A percentile compares a stretch with the other conserved stretches of the same genome.
These are phyloP conservation scores for Puccinia novopanici DNA, from an alignment of 1,284 basidiomycete species.

Conservation along the genomic window DNA sequence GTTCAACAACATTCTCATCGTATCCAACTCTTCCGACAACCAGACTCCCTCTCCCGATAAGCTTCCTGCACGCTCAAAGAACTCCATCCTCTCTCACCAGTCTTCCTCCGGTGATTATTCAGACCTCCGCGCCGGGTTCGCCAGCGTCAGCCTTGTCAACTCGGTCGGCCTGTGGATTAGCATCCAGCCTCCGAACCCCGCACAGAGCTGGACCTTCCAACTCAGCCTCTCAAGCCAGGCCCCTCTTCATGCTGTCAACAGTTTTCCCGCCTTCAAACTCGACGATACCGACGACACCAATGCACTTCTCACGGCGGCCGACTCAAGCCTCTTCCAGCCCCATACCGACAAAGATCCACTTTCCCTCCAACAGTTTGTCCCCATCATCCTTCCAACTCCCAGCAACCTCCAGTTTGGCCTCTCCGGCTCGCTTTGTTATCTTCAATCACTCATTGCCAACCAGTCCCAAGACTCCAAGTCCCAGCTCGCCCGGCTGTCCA, in stretches of 20 bases:
- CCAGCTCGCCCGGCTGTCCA: not conserved
- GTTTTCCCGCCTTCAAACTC: constrained; percentile 29
- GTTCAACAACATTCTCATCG: constrained; percentile 32
- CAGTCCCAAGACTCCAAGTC: not conserved
- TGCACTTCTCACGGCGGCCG: constrained; percentile 31
- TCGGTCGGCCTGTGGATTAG: constrained; percentile 27
- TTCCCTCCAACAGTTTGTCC: not conserved
- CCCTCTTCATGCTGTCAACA: not conserved
- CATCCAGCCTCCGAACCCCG: constrained; percentile 1
- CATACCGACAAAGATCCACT: not conserved
- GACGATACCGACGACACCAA: constrained; percentile 37
- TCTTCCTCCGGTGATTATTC: not conserved
- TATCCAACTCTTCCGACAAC: constrained; percentile 37
- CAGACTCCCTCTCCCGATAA: constrained; percentile 1
- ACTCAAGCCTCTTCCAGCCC: constrained; percentile 26
- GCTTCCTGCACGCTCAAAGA: not conserved
- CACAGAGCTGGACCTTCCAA: constrained; percentile 13
- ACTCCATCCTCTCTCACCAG: constrained; percentile 4
- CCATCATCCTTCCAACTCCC: constrained; percentile 29
- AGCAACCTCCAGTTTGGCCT: constrained; percentile 8
- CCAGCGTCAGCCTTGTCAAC: constrained; percentile 31
- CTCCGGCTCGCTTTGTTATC: constrained; percentile 25
- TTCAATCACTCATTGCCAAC: constrained; percentile 12
- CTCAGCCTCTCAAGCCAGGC: not conserved
- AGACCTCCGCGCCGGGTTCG: constrained; percentile 3